Evolutionary conservation across 2,329 filamentous ascomycete genomes (phyloP), one percentile per base, ranked within the genome.

Genomic region (Allantophomopsis cytisporea): DNA sequence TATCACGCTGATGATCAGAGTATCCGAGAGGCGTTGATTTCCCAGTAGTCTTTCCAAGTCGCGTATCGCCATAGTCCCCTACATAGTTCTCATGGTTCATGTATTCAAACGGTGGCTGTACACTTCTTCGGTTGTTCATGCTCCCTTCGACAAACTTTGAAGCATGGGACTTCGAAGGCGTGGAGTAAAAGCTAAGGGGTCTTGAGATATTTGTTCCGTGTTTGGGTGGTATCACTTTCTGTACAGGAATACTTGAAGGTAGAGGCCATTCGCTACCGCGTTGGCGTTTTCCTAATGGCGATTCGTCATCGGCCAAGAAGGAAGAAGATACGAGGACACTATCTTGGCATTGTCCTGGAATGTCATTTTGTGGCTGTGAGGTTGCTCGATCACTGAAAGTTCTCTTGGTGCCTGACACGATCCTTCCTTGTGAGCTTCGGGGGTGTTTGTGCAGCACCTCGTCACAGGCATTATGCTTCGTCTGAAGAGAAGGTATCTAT

Each of bases 81-180:
- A 48, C 45, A 12, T 51, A 46, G 21, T 55, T 48, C 11, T 39
- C 34, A 10, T 18, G 16, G 23, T 43, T 53, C 7, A 54, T 40
- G 31, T 53, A 58, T 33, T 48, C 40, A 28, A 39, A 37, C 10
- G 54, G 54, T 20, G 85, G 85, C 43, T 68, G 72, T 42, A 75
- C 70, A 52, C 82, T 88, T 23, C 73, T 66, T 47, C 83, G 77
- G 58, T 93, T 84, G 53, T 80, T 85, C 83, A 94, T 89, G 52
- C 81, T 89, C 32, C 82, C 87, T 60, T 94, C 87, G 31, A 72
- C 59, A 47, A 81, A 81, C 40, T 62, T 80, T 52, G 71, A 93
- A 66, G 11, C 10, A 28, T 28, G 23, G 10, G 23, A 12, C 23
- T 28, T 28, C 10, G 23, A 28, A 3, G 23, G 23, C 11, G 23